phyloP scores from a whole-genome alignment of 2,329 filamentous ascomycete species.

The Pseudogymnoascus verrucosus region DNA sequence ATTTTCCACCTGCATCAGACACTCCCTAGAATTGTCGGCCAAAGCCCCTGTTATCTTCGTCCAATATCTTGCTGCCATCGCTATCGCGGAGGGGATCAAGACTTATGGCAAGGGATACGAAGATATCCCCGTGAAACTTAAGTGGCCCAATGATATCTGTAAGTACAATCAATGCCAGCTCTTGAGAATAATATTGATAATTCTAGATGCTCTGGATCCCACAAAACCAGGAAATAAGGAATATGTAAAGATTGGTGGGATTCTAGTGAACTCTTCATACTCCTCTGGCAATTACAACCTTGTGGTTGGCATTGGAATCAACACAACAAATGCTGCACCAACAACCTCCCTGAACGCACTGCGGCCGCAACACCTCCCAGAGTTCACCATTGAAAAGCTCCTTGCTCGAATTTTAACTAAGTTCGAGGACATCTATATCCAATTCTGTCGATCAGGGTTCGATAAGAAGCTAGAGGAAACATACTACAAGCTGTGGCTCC shows the following conservation, averaged over 20 bases:
- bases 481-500: conserved; percentile 83
- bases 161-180: conserved; percentile 24
- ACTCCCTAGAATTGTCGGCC: conserved; percentile 63
- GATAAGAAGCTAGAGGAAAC: conserved; percentile 60
- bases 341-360: conserved; percentile 81
- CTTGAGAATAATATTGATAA: neutral
- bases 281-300: conserved; percentile 70
- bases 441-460: conserved; percentile 71
- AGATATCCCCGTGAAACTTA: conserved; percentile 71
- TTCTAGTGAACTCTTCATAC: conserved; percentile 84
- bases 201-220: conserved; percentile 57
- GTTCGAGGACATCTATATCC: conserved; percentile 68
- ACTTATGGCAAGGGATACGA: conserved; percentile 70
- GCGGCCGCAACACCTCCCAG: conserved; percentile 41
- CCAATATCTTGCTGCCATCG: conserved; percentile 85
- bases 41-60: conserved; percentile 82
- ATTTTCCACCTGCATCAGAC: conserved; percentile 81
- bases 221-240: conserved; percentile 37
- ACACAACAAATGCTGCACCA: conserved; percentile 73
- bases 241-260: conserved; percentile 88
- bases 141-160: conserved; percentile 98
- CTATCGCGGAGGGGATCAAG: conserved; percentile 75
- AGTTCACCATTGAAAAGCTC: conserved; percentile 69
- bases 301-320: conserved; percentile 79
- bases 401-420: conserved; percentile 71